A percentile compares a stretch with the other conserved stretches of the same genome.
Evolutionary conservation across 495 filamentous ascomycete species (phyloP).

Genomic region (Penicillium daleae): DNA sequence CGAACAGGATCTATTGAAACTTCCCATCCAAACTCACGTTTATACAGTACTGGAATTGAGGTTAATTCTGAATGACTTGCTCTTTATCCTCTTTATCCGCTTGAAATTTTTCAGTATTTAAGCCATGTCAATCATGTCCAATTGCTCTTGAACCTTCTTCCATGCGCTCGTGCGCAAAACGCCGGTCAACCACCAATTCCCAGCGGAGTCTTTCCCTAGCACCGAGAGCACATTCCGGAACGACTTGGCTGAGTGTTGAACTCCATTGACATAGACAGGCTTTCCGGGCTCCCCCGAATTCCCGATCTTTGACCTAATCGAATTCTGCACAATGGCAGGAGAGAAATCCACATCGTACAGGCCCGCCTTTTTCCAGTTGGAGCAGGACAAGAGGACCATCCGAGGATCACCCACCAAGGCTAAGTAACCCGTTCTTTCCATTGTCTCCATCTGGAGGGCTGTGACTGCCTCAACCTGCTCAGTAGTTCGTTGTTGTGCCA

Average conservation of each 20-base stretch:
- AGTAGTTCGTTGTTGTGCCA: not conserved
- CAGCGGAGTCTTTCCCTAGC: not conserved
- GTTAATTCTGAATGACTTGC: too few relatives aligned
- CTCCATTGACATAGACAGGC: not conserved
- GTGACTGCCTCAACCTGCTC: not conserved
- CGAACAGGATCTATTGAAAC: too few relatives aligned
- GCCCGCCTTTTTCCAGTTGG: not conserved
- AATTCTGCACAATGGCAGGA: not conserved
- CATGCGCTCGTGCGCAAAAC: not conserved
- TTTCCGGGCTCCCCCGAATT: not conserved
- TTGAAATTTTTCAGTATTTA: not conserved
- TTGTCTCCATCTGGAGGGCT: not conserved
- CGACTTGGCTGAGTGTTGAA: not conserved
- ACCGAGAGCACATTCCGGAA: not conserved
- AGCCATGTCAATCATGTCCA: not conserved
- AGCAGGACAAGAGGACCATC: not conserved
- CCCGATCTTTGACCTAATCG: not conserved
- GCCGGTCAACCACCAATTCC: not conserved
- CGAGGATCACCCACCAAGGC: not conserved
- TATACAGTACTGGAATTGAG: too few relatives aligned
- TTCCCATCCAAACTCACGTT: too few relatives aligned
- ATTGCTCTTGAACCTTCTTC: not conserved
- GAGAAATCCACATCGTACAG: not conserved
- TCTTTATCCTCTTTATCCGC: too few relatives aligned
- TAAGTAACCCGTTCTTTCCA: not conserved